Evolutionary conservation across 768 basidiomycete genomes (phyloP), one percentile per base, ranked within the genome.

Genomic region (Termitomyces sp.): DNA sequence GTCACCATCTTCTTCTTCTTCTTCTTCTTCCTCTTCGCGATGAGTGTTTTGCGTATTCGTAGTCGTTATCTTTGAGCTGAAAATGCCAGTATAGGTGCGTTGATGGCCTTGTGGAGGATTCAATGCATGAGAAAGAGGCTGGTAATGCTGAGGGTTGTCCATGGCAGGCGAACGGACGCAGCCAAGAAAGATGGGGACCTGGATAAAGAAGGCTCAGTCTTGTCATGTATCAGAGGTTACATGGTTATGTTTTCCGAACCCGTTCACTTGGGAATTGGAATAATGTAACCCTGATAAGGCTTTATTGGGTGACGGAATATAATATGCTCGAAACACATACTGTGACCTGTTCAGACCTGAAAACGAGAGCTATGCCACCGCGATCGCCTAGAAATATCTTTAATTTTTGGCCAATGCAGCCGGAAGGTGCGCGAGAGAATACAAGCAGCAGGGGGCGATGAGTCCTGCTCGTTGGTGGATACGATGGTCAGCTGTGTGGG

Each of bases 81-180:
- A 71, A 64, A 61, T 64, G 62, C 41, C 57, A 51, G 55, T 77
- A 66, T 63, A 69, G 46, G 62, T 65, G 54, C 57, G 56, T 65
- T 65, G 72, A 53, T 63, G 72, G 31, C 58, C 57, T 39, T 61
- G 74, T 60, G 82, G 86, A 0, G 84, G 85, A 68, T 87, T 76
- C 39, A 91, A 77, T 44, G 89, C 89, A 75, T 89, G 86, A 55
- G 88, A 91, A 64, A 91, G 79, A 28, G 89, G 86, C 60, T 89
- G 88, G 73, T 91, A 88, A 61, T 87, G 86, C 68, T 90, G 87
- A 55, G 87, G 86, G 69, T 88, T 88, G 72, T 88, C 79, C 81
- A 82, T 82, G 39, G 28, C 34, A 34, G 29, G 45, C 4, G 28
- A 39, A 41, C 31, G 22, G 28, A 41, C 37, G 33, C 24, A 34